Evolutionary conservation across 441 rosid genomes (phyloP).

Genomic region (Erysimum cheiri): DNA sequence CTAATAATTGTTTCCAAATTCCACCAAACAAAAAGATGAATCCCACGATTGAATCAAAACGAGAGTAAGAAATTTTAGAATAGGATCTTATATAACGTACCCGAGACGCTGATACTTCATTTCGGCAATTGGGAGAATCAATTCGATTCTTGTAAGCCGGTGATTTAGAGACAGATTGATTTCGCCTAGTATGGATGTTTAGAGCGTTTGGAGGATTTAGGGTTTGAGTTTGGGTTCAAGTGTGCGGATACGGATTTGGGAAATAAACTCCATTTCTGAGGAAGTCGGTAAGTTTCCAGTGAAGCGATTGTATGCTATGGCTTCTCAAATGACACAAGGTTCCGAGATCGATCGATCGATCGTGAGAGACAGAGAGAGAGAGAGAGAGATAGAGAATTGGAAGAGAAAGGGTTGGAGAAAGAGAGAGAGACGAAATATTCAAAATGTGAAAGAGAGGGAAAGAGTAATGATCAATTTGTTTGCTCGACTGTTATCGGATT

Average conservation of each 20-base stretch:
- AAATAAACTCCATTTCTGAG: slow-evolving; percentile 61
- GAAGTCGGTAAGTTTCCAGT: slow-evolving; percentile 46
- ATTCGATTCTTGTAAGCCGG: slow-evolving; percentile 14
- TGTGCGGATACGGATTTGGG: slow-evolving; percentile 64
- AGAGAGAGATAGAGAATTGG: neutral
- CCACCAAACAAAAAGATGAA: neutral
- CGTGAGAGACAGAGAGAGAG: slow-evolving; percentile 16
- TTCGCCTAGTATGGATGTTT: slow-evolving; percentile 51
- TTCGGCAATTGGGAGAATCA: slow-evolving; percentile 32
- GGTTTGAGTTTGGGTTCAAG: slow-evolving; percentile 45
- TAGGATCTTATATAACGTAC: slow-evolving; percentile 43
- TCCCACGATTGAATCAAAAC: neutral
- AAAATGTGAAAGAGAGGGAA: slow-evolving; percentile 40
- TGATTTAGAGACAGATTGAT: slow-evolving; percentile 49
- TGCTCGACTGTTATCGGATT: slow-evolving; percentile 29
- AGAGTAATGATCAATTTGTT: no score
- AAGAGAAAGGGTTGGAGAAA: neutral
- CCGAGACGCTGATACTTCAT: slow-evolving; percentile 34
- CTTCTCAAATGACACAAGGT: slow-evolving; percentile 2
- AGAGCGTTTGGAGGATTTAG: slow-evolving; percentile 54
- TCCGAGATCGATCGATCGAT: slow-evolving; percentile 6
- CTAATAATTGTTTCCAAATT: slow-evolving; percentile 17
- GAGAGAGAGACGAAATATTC: slow-evolving; percentile 17
- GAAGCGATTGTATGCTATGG: slow-evolving; percentile 46
- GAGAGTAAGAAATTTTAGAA: slow-evolving; percentile 3